Evolutionary conservation across 768 basidiomycete species (phyloP).

Genomic region (Sporobolomyces roseus): DNA sequence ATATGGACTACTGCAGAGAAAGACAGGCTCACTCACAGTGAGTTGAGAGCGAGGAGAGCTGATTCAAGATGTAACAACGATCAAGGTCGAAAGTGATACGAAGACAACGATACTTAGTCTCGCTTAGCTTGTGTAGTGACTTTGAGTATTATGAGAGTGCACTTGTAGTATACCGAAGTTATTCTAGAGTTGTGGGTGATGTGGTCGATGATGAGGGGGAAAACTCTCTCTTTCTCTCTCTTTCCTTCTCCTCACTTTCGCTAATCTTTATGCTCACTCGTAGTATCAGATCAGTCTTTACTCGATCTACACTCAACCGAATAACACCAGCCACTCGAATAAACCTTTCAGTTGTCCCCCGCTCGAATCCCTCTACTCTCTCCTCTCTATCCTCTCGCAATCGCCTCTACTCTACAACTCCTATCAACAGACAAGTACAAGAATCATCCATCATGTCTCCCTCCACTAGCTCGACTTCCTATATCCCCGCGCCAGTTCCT

Average conservation of each 20-base stretch:
- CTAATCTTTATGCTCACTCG: neutral
- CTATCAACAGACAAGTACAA: neutral
- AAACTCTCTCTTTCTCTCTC: neutral
- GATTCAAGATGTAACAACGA: too few relatives aligned
- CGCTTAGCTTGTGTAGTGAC: too few relatives aligned
- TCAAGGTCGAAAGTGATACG: too few relatives aligned
- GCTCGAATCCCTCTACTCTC: neutral
- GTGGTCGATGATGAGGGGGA: neutral
- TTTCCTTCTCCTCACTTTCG: neutral
- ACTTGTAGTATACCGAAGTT: too few relatives aligned
- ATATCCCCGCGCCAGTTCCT: slow-evolving; percentile 14
- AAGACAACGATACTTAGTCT: too few relatives aligned
- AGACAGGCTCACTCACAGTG: too few relatives aligned
- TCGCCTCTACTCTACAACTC: neutral
- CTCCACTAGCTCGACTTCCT: slow-evolving; percentile 1
- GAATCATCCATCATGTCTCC: neutral
- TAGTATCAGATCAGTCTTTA: neutral
- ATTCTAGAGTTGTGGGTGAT: too few relatives aligned
- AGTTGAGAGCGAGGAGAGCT: too few relatives aligned
- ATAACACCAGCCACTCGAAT: neutral
- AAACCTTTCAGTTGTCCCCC: neutral
- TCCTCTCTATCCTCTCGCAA: neutral
- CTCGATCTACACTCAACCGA: neutral
- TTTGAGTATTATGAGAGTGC: too few relatives aligned
- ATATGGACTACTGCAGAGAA: too few relatives aligned